These are phyloP conservation scores for Cyclocybe cylindracea DNA, from an alignment of 768 basidiomycete species.

Conservation along the genomic window DNA sequence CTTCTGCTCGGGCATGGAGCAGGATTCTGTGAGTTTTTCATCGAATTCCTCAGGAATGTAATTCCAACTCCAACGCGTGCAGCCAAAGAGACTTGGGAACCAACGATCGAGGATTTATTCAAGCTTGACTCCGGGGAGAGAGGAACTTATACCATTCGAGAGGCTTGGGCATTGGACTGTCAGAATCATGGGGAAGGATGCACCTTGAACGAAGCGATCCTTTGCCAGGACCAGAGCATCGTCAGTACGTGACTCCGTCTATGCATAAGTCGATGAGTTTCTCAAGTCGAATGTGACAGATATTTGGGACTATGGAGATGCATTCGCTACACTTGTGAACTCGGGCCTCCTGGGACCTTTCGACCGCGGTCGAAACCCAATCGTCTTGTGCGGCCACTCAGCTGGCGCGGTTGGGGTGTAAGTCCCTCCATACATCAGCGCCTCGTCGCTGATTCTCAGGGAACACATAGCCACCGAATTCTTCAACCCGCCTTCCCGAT, in stretches of 20 bases:
- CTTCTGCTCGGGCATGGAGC: slow-evolving; percentile 28
- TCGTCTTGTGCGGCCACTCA: slow-evolving; percentile 32
- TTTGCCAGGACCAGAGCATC: slow-evolving; percentile 16
- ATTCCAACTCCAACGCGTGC: neutral
- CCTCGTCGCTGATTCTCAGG: no score
- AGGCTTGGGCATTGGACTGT: slow-evolving; percentile 38
- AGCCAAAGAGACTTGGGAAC: slow-evolving; percentile 46
- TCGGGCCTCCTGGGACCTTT: slow-evolving; percentile 25
- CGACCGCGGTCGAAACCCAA: slow-evolving; percentile 20
- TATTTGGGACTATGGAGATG: slow-evolving; percentile 32
- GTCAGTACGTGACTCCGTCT: slow-evolving; percentile 13
- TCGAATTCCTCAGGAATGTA: no score
- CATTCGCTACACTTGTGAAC: slow-evolving; percentile 24
- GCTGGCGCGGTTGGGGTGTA: slow-evolving; percentile 31
- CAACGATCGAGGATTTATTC: slow-evolving; percentile 33
- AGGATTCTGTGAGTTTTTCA: slow-evolving; percentile 26
- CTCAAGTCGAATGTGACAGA: neutral
- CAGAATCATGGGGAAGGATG: slow-evolving; percentile 40
- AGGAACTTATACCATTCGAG: slow-evolving; percentile 21
- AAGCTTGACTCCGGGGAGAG: slow-evolving; percentile 17
- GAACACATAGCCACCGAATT: no score
- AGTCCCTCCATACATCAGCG: neutral
- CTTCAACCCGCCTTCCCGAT: neutral
- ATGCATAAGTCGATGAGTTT: no score
- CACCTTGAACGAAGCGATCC: slow-evolving; percentile 29